Evolutionary conservation across 192 early-diverging fungal species (phyloP).

Genomic region (Coemansia sp.): DNA sequence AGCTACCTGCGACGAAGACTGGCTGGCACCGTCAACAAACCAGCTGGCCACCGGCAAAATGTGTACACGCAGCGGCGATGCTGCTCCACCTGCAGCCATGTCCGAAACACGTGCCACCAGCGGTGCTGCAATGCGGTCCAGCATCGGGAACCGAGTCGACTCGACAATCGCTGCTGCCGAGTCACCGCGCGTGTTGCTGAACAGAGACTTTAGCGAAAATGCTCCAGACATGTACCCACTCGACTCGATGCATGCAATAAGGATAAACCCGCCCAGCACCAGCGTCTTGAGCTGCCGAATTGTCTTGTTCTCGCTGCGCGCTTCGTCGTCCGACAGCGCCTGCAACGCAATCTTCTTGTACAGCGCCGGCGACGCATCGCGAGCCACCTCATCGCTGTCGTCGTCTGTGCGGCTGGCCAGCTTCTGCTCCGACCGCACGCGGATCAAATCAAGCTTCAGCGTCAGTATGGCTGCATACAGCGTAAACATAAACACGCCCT

Average conservation of each 20-base stretch:
- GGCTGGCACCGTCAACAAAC: conserved; percentile 11
- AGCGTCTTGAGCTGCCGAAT: conserved; percentile 51
- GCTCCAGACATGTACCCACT: conserved; percentile 43
- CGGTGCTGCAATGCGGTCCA: conserved; percentile 40
- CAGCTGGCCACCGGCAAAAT: conserved; percentile 35
- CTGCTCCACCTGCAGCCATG: not conserved
- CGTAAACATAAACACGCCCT: conserved; percentile 78
- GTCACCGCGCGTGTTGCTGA: conserved; percentile 16
- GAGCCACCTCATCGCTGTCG: conserved; percentile 17
- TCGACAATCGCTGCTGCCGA: conserved; percentile 20
- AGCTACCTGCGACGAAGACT: not conserved
- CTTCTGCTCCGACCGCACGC: conserved; percentile 47
- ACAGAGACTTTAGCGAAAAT: conserved; percentile 41
- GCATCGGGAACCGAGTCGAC: conserved; percentile 28
- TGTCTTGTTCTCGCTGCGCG: conserved; percentile 50
- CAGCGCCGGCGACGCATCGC: conserved; percentile 50
- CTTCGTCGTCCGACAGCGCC: conserved; percentile 59
- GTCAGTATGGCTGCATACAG: conserved; percentile 83
- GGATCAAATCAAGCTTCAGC: conserved; percentile 78
- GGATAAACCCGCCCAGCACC: conserved; percentile 45
- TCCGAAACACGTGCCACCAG: conserved; percentile 22
- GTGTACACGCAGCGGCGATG: conserved; percentile 27
- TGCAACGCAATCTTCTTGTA: conserved; percentile 60
- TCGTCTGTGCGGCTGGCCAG: conserved; percentile 13
- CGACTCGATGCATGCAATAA: conserved; percentile 47